Evolutionary conservation across 441 rosid genomes (phyloP).

Genomic region (Manihot esculenta): DNA sequence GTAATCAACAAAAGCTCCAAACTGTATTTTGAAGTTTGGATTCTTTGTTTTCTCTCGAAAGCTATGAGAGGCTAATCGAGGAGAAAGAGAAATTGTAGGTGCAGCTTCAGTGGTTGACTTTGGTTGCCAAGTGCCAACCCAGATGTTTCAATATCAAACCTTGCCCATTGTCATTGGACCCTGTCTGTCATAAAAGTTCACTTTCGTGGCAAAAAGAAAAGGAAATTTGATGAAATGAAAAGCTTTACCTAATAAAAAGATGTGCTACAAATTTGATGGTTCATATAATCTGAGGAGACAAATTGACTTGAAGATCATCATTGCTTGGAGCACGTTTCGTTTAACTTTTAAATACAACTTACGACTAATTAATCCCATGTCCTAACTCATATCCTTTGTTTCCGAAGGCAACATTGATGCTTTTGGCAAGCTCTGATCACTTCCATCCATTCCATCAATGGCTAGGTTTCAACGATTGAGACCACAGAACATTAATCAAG

Average conservation of each 20-base stretch:
- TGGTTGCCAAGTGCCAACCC: neutral
- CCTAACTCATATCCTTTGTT: too few species aligned
- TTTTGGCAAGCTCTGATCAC: neutral
- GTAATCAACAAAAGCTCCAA: conserved; percentile 8
- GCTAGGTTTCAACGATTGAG: conserved; percentile 20
- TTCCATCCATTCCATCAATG: conserved; percentile 2
- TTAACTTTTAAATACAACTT: too few species aligned
- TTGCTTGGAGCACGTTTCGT: neutral
- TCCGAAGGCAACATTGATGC: too few species aligned
- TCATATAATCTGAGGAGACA: conserved; percentile 16
- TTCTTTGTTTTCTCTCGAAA: neutral
- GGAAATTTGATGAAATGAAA: neutral
- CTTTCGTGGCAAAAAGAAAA: neutral
- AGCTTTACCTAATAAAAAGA: neutral
- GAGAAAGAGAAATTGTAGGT: too few species aligned
- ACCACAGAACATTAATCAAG: too few species aligned
- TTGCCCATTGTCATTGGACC: neutral
- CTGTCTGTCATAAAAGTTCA: neutral
- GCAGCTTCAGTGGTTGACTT: neutral
- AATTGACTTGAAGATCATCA: conserved; percentile 9
- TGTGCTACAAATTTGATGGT: conserved; percentile 13
- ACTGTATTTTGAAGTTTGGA: neutral
- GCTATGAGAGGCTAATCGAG: neutral
- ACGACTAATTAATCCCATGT: too few species aligned
- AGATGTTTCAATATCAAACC: neutral